Conservation (phyloP, 164 flowering plant genomes). For the Liriodendron chinense region DNA sequence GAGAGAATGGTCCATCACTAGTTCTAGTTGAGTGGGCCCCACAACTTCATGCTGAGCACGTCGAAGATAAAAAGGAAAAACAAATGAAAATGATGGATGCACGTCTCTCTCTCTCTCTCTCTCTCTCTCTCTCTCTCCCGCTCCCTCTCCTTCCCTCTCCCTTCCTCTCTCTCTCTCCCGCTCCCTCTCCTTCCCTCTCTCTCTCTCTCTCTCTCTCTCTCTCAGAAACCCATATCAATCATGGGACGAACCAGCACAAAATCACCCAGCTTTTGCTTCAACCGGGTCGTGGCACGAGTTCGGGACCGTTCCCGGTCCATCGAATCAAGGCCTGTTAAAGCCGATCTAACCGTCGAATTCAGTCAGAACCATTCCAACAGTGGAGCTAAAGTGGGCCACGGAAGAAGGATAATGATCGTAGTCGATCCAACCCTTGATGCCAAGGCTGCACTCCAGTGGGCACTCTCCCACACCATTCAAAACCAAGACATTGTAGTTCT, state of each 20-base stretch:
- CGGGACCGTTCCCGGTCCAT: constrained; percentile 35
- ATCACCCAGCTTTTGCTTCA: constrained; percentile 53
- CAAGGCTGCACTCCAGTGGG: constrained; percentile 77
- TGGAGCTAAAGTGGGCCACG: constrained; percentile 6
- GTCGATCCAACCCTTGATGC: constrained; percentile 66
- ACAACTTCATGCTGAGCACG: neutral
- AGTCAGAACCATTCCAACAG: neutral
- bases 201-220: neutral
- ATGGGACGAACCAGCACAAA: constrained; percentile 42
- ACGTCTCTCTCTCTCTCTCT: neutral
- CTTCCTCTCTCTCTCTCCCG: neutral
- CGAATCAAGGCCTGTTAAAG: neutral
- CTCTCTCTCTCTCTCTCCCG: neutral
- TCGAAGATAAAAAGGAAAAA: neutral
- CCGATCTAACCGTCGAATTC: constrained; percentile 8
- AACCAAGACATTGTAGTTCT: constrained; percentile 60
- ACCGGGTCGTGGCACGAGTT: constrained; percentile 47
- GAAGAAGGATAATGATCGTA: constrained; percentile 72
- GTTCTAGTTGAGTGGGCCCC: neutral
- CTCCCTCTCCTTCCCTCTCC: neutral
- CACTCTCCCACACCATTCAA: constrained; percentile 68
- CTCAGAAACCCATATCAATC: neutral
- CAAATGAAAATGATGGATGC: neutral
- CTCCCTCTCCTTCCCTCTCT: neutral
- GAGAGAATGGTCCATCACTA: neutral